Base-by-base conservation (phyloP, 2,329 filamentous ascomycete species). In the Diaporthe vaccinii region DNA sequence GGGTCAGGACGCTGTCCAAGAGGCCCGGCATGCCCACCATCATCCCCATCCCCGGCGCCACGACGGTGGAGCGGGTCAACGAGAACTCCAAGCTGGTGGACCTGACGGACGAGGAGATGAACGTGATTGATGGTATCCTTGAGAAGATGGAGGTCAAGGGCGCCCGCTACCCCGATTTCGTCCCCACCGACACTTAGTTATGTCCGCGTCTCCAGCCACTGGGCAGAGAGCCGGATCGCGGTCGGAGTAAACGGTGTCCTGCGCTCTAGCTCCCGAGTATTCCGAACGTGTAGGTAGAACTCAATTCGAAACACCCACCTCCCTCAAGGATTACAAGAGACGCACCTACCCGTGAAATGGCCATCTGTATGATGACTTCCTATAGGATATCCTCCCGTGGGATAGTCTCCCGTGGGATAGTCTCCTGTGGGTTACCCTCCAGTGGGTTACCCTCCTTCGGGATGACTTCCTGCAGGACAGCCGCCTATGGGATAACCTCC, bases 31-130 rank as follows among this genome's bases (percentile, higher is more conserved):
- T 89, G 86, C 89, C 89, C 31, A 82, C 79, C 22, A 89, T 93
- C 76, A 89, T 94, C 69, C 92, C 92, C 8, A 93, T 94, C 76
- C 93, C 92, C 0, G 92, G 92, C 3, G 89, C 92, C 12, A 90
- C 89, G 0, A 90, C 86, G 6, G 84, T 83, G 14, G 86, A 84
- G 51, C 86, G 91, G 31, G 86, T 93, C 15, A 79, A 84, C n/a
- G 92, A 94, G 85, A 94, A 94, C 78, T 83, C 86, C 44, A 87
- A 85, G 75, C 77, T 84, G 49, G 83, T 91, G 7, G 83, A 87
- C 1, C 80, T 92, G 61, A 87, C 83, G 1, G 84, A 86, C 3
- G 85, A 85, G 6, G 91, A 92, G 77, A 80, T 90, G 81, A 80
- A 79, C 8, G 85, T 87, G 77, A 88, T 92, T 68, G 87, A 90